Conservation (phyloP, 2,329 filamentous ascomycete species). For the Dactylellina haptotyla region DNA sequence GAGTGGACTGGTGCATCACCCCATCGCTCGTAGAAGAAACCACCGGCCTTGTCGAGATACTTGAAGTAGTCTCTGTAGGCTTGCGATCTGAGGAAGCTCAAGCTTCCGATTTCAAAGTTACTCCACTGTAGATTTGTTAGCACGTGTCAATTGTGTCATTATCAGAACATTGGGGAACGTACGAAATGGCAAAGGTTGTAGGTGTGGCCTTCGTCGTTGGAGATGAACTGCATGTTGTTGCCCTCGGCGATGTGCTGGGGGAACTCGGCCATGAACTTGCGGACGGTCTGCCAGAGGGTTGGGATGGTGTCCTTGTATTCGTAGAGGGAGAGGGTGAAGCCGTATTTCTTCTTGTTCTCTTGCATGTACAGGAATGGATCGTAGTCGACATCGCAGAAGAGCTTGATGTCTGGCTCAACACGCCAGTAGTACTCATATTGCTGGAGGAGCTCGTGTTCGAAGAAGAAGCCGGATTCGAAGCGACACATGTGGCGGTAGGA, state of each 20-base stretch:
- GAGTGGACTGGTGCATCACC: constrained; percentile 97
- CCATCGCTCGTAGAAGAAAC: constrained; percentile 87
- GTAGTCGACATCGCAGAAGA: constrained; percentile 94
- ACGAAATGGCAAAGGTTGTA: constrained; percentile 99
- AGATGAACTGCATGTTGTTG: constrained; percentile 91
- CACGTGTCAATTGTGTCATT: background rate
- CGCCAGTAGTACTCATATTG: constrained; percentile 99
- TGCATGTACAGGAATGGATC: constrained; percentile 97
- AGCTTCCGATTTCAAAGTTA: constrained; percentile 95
- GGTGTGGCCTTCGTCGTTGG: constrained; percentile 86
- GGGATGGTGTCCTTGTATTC: constrained; percentile 97
- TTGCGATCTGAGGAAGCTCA: constrained; percentile 90
- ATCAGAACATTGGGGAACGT: constrained; percentile 62
- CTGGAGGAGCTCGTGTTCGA: constrained; percentile 89
- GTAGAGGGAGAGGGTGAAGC: constrained; percentile 92
- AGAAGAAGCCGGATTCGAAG: constrained; percentile 99
- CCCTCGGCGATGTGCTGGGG: constrained; percentile 85
- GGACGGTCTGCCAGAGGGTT: constrained; percentile 92
- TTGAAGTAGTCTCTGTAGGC: constrained; percentile 92
- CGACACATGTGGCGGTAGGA: constrained; percentile 99
- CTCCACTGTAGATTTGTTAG: constrained; percentile 76
- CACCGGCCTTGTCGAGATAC: constrained; percentile 85
- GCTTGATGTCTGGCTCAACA: constrained; percentile 94
- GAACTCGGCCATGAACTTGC: constrained; percentile 90
- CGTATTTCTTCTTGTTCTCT: constrained; percentile 97